phyloP scores from a whole-genome alignment of 2,329 filamentous ascomycete genomes.

The Fusarium proliferatum region DNA sequence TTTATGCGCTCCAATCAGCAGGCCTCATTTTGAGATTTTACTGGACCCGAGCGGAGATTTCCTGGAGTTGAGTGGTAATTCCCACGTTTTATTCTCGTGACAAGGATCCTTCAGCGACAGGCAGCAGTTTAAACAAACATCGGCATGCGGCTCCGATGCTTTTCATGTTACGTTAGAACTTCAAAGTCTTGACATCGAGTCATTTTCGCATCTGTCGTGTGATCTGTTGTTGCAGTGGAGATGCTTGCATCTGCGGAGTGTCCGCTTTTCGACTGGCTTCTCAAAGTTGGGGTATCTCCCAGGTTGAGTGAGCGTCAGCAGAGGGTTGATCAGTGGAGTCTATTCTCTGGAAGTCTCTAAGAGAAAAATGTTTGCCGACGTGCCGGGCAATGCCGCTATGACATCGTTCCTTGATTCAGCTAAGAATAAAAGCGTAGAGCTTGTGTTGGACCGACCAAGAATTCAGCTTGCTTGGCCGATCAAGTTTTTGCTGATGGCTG shows the following conservation, averaged over 20 bases:
- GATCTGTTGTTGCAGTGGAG: background rate
- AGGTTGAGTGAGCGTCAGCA: background rate
- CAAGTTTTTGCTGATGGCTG: background rate
- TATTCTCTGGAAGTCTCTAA: background rate
- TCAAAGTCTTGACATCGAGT: background rate
- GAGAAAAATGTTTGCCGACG: background rate
- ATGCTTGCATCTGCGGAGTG: background rate
- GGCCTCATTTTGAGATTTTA: fast-evolving
- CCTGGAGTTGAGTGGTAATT: background rate
- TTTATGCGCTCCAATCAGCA: conserved; percentile 29
- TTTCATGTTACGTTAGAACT: background rate
- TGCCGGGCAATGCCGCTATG: background rate
- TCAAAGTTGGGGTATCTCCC: background rate
- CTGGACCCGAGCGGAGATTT: background rate
- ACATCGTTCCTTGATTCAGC: background rate
- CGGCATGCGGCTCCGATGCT: background rate
- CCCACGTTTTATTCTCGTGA: background rate
- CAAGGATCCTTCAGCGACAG: background rate
- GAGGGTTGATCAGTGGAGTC: background rate
- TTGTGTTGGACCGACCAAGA: background rate
- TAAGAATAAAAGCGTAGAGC: background rate
- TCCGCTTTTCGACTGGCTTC: background rate
- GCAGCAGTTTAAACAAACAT: background rate
- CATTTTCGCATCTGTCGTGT: background rate
- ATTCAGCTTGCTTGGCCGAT: background rate